Evolutionary conservation across 2,329 filamentous ascomycete species (phyloP).

Genomic region (Arthrinium puccinioides): DNA sequence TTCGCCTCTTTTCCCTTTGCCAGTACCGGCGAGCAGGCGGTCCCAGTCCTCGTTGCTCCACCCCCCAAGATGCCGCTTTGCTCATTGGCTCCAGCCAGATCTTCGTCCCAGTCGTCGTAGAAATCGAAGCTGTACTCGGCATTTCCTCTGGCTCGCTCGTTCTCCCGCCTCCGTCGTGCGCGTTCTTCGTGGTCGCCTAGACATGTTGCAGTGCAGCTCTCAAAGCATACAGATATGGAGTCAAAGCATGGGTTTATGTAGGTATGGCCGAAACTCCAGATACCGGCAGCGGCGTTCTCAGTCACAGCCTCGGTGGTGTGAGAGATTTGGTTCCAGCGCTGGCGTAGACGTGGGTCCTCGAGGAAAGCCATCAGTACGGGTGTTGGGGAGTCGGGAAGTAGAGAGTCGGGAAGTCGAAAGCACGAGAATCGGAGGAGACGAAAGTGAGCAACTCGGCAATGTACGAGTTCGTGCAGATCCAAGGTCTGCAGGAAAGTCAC

Average conservation of each 20-base stretch:
- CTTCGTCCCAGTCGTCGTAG: conserved; percentile 91
- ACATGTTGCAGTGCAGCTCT: conserved; percentile 66
- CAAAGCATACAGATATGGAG: conserved; percentile 57
- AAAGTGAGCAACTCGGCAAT: no score
- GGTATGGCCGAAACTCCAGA: conserved; percentile 81
- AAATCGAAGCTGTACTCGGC: conserved; percentile 92
- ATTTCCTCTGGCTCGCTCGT: conserved; percentile 48
- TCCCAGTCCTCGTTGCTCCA: conserved; percentile 86
- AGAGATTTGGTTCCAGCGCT: conserved; percentile 87
- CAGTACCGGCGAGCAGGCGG: conserved; percentile 64
- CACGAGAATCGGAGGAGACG: no score
- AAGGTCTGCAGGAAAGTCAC: neutral
- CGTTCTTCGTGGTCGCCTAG: conserved; percentile 68
- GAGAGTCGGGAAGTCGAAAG: no score
- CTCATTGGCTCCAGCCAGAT: conserved; percentile 36
- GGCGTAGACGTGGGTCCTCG: conserved; percentile 81
- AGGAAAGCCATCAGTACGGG: conserved; percentile 49
- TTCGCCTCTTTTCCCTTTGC: conserved; percentile 33
- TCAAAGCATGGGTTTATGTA: conserved; percentile 79
- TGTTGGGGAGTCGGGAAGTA: conserved; percentile 1
- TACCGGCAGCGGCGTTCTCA: conserved; percentile 81
- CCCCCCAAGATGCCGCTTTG: conserved; percentile 53
- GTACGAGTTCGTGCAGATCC: no score
- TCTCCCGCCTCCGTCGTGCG: conserved; percentile 58
- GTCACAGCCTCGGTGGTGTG: conserved; percentile 87